phyloP scores from a whole-genome alignment of 306 rosid genomes.

The Alnus rubra region DNA sequence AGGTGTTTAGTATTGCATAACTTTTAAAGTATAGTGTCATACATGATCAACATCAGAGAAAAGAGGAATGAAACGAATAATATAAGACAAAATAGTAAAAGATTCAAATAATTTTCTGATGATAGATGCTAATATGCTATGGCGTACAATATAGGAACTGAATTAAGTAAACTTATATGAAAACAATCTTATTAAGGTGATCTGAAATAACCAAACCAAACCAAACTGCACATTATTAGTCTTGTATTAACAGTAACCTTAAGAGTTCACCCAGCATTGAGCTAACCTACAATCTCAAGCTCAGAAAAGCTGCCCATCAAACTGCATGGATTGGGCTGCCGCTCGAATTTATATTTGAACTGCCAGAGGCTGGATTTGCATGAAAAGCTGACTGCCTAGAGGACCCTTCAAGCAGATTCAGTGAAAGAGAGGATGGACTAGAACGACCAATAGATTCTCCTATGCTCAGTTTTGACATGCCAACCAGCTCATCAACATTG shows the following conservation, averaged over 20 bases:
- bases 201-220: constrained; percentile 40
- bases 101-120: constrained; percentile 38
- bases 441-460: constrained; percentile 74
- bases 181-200: constrained; percentile 44
- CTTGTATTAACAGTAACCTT: constrained; percentile 36
- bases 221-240: constrained; percentile 50
- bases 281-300: constrained; percentile 38
- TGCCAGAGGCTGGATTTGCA: constrained; percentile 70
- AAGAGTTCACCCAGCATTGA: constrained; percentile 23
- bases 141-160: constrained; percentile 55
- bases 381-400: constrained; percentile 96
- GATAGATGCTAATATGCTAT: constrained; percentile 45
- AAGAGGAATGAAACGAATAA: constrained; percentile 31
- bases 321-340: constrained; percentile 86
- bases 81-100: constrained; percentile 34
- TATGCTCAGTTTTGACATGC: constrained; percentile 91
- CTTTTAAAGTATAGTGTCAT: not conserved
- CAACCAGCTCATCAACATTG: constrained; percentile 89
- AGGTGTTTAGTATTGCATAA: not conserved
- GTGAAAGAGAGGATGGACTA: constrained; percentile 73
- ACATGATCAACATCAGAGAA: constrained; percentile 41
- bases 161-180: constrained; percentile 37
- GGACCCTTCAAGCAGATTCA: constrained; percentile 76
- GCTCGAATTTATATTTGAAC: constrained; percentile 54
- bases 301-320: constrained; percentile 33